These are phyloP conservation scores for Pseudopyrenochaeta lycopersici DNA, from an alignment of 2,329 filamentous ascomycete species.

Conservation along the genomic window DNA sequence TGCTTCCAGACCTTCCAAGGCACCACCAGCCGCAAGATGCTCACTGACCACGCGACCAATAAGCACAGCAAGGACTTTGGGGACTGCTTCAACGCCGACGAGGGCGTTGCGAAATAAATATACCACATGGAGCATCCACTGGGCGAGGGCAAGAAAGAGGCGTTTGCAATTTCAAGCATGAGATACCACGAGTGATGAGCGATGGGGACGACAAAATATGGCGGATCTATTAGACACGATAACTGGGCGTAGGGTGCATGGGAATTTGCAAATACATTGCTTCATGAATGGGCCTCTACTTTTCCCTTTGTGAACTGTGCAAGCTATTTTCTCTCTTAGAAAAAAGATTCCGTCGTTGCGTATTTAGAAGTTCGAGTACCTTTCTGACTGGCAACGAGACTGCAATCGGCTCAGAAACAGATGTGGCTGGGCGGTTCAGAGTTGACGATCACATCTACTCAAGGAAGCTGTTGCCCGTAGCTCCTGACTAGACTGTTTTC, in stretches of 20 bases:
- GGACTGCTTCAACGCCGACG: slow-evolving; percentile 71
- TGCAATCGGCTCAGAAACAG: no score
- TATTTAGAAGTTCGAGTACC: no score
- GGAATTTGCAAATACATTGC: neutral
- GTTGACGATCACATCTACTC: no score
- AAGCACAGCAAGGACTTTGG: slow-evolving; percentile 82
- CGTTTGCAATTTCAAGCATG: slow-evolving; percentile 25
- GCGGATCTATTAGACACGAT: slow-evolving; percentile 3
- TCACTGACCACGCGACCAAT: slow-evolving; percentile 76
- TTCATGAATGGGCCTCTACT: neutral
- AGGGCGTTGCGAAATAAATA: slow-evolving; percentile 40
- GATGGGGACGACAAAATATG: slow-evolving; percentile 11
- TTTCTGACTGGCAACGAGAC: no score
- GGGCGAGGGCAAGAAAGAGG: slow-evolving; percentile 9
- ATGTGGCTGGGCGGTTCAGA: no score
- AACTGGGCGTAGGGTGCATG: slow-evolving; percentile 9
- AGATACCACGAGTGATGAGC: slow-evolving; percentile 31
- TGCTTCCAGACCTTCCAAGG: slow-evolving; percentile 83
- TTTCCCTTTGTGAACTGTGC: no score
- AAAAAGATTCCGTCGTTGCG: no score
- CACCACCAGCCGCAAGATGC: slow-evolving; percentile 76
- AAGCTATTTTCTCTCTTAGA: no score
- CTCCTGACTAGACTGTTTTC: no score
- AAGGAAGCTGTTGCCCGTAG: no score
- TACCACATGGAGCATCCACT: slow-evolving; percentile 1